phyloP scores from a whole-genome alignment of 2,329 filamentous ascomycete genomes.

The Xylariomycetidae sp. region DNA sequence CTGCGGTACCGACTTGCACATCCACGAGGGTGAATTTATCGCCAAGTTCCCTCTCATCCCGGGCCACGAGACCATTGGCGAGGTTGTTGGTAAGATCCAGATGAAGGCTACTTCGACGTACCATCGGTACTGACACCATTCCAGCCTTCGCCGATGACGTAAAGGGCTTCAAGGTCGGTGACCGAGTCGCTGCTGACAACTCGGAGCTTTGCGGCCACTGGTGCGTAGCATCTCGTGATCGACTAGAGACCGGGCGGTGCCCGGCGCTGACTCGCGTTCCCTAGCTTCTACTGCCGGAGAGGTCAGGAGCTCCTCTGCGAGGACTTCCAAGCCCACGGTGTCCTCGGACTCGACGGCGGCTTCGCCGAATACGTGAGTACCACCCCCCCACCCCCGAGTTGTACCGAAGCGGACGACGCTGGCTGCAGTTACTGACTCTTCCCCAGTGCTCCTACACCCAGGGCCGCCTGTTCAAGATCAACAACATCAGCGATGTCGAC shows the following conservation, averaged over 20 bases:
- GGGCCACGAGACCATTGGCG: constrained; percentile 63
- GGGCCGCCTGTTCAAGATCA: constrained; percentile 56
- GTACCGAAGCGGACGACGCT: not conserved
- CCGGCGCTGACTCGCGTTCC: constrained; percentile 7
- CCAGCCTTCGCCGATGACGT: constrained; percentile 40
- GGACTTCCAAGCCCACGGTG: constrained; percentile 60
- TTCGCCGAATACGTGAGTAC: constrained; percentile 59
- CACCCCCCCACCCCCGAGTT: not conserved
- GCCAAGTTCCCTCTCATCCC: constrained; percentile 60
- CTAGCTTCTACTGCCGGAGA: constrained; percentile 61
- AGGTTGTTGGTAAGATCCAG: constrained; percentile 46
- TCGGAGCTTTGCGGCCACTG: constrained; percentile 64
- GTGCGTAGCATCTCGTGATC: constrained; percentile 11
- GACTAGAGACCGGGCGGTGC: not conserved
- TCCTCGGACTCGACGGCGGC: constrained; percentile 59
- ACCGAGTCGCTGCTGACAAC: constrained; percentile 59
- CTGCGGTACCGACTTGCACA: constrained; percentile 41
- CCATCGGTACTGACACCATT: constrained; percentile 6
- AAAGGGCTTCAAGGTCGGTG: constrained; percentile 53
- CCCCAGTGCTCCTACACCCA: constrained; percentile 39
- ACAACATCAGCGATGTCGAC: constrained; percentile 61
- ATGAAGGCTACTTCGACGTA: not conserved
- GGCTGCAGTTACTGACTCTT: too few species aligned
- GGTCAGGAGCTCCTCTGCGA: constrained; percentile 64
- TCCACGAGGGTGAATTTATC: constrained; percentile 63